phyloP scores from a whole-genome alignment of 2,329 filamentous ascomycete species.

The Apiospora phragmitis region DNA sequence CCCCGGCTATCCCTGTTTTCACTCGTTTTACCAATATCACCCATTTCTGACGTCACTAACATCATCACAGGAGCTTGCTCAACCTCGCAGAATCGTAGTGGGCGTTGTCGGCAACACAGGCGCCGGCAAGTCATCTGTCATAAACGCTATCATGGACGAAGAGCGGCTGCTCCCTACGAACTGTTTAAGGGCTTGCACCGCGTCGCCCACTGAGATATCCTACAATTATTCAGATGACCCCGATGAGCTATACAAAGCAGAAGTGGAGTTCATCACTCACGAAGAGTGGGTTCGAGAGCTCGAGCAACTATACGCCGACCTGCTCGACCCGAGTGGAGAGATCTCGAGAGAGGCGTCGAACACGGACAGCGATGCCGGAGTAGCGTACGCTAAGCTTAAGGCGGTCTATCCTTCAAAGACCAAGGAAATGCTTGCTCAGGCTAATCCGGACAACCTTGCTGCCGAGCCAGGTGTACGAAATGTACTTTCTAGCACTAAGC shows the following conservation, averaged over 20 bases:
- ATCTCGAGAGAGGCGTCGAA: slow-evolving; percentile 22
- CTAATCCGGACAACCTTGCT: slow-evolving; percentile 41
- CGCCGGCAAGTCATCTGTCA: slow-evolving; percentile 25
- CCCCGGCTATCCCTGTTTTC: background rate
- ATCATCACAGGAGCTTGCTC: background rate
- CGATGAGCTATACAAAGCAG: slow-evolving; percentile 25
- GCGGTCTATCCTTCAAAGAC: slow-evolving; percentile 29
- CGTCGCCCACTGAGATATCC: slow-evolving; percentile 28
- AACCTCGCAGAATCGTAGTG: slow-evolving; percentile 11
- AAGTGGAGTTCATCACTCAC: slow-evolving; percentile 28
- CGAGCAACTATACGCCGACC: slow-evolving; percentile 22
- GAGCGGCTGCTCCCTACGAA: slow-evolving; percentile 38
- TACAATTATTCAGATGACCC: slow-evolving; percentile 30
- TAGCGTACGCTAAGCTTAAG: slow-evolving; percentile 30
- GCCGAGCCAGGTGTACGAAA: slow-evolving; percentile 13
- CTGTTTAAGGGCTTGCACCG: slow-evolving; percentile 38
- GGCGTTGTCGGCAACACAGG: slow-evolving; percentile 25
- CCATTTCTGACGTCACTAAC: background rate
- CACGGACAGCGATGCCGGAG: slow-evolving; percentile 26
- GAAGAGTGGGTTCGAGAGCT: slow-evolving; percentile 29
- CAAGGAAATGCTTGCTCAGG: slow-evolving; percentile 26
- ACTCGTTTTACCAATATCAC: background rate
- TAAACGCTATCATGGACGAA: slow-evolving; percentile 25
- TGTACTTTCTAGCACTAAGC: background rate
- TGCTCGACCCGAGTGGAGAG: slow-evolving; percentile 24